Evolutionary conservation across 805 yeast genomes (phyloP).

Genomic region (Suhomyces kilbournensis): DNA sequence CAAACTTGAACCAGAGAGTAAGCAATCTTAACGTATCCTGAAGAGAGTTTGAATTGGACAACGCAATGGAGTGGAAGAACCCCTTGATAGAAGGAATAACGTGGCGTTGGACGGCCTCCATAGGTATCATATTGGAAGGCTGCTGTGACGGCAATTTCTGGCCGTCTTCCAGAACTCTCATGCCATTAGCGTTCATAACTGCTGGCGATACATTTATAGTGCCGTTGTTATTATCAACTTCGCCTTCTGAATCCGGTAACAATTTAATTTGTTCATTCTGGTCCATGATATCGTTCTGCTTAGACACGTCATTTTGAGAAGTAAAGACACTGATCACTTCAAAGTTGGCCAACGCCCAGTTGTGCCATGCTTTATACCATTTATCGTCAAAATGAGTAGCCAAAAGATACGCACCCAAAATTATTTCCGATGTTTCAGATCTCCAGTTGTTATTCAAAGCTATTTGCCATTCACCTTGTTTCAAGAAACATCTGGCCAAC

Average conservation of each 20-base stretch:
- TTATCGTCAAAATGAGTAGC: slow-evolving; percentile 91
- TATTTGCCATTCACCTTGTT: slow-evolving; percentile 98
- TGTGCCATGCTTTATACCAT: slow-evolving; percentile 99
- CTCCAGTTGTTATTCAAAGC: slow-evolving; percentile 79
- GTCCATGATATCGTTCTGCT: slow-evolving; percentile 24
- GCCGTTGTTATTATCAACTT: slow-evolving; percentile 10
- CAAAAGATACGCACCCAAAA: slow-evolving; percentile 83
- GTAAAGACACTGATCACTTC: slow-evolving; percentile 77
- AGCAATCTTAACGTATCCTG: slow-evolving; percentile 89
- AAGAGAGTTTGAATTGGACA: slow-evolving; percentile 80
- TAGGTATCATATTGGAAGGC: slow-evolving; percentile 28
- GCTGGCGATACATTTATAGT: background rate
- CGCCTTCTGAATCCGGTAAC: slow-evolving; percentile 11
- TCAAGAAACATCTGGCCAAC: slow-evolving; percentile 89
- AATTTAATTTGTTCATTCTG: slow-evolving; percentile 25
- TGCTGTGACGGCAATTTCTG: slow-evolving; percentile 4
- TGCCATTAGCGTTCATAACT: background rate
- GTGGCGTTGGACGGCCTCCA: slow-evolving; percentile 72
- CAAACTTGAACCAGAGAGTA: slow-evolving; percentile 94
- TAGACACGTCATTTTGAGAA: slow-evolving; percentile 21
- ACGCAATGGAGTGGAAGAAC: slow-evolving; percentile 88
- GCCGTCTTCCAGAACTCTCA: slow-evolving; percentile 1
- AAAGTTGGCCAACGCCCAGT: slow-evolving; percentile 97
- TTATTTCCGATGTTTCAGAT: slow-evolving; percentile 70
- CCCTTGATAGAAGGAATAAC: slow-evolving; percentile 96